phyloP scores from a whole-genome alignment of 2,329 filamentous ascomycete genomes.

The Cordyceps pruinosa region DNA sequence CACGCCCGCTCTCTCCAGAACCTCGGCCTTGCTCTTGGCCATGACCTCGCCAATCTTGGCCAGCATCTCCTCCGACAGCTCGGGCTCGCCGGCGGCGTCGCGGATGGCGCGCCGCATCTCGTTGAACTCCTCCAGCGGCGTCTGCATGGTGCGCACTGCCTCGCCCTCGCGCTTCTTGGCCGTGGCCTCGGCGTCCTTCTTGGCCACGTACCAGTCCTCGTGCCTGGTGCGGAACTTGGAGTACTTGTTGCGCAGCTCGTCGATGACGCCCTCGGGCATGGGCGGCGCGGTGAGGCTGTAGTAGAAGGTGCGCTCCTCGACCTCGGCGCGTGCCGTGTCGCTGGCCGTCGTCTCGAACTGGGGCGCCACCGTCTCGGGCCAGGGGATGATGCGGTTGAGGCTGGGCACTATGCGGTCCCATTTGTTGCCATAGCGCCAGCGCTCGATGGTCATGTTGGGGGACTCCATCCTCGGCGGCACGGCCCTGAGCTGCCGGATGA shows the following conservation, averaged over 20 bases:
- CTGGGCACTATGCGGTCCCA: slow-evolving; percentile 59
- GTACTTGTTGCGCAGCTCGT: slow-evolving; percentile 81
- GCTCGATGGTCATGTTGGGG: slow-evolving; percentile 34
- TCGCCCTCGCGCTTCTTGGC: slow-evolving; percentile 31
- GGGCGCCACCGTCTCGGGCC: slow-evolving; percentile 53
- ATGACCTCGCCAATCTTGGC: slow-evolving; percentile 57
- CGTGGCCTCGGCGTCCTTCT: slow-evolving; percentile 54
- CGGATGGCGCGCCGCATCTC: slow-evolving; percentile 45
- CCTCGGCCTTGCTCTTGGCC: slow-evolving; percentile 41
- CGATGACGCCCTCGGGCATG: slow-evolving; percentile 69
- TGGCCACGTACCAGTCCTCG: slow-evolving; percentile 62
- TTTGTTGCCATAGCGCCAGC: slow-evolving; percentile 35
- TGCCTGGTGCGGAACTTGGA: slow-evolving; percentile 76
- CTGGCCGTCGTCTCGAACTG: slow-evolving; percentile 45
- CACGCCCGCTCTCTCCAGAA: slow-evolving; percentile 32
- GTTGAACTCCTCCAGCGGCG: slow-evolving; percentile 54
- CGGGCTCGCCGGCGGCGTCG: slow-evolving; percentile 47
- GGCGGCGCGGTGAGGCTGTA: slow-evolving; percentile 73
- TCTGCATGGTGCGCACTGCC: slow-evolving; percentile 37
- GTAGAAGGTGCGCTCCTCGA: slow-evolving; percentile 67
- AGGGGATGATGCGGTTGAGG: slow-evolving; percentile 66
- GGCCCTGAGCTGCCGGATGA: slow-evolving; percentile 65
- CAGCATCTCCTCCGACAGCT: slow-evolving; percentile 52
- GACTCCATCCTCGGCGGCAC: slow-evolving; percentile 41
- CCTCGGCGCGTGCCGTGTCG: slow-evolving; percentile 72